phyloP scores from a whole-genome alignment of 345 rosid genomes.

The Populus davidiana region DNA sequence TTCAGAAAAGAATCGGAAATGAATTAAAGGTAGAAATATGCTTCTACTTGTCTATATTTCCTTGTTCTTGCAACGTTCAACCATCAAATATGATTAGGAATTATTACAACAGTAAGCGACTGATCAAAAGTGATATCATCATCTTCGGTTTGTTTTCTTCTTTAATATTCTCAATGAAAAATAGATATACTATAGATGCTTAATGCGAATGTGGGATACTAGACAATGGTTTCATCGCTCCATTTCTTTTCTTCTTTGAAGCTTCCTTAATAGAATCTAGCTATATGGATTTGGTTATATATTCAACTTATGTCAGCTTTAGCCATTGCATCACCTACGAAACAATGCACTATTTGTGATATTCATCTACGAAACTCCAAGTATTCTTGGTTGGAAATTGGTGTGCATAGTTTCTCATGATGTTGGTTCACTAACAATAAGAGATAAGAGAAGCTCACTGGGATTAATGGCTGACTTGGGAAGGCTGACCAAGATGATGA shows the following conservation, averaged over 20 bases:
- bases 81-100: not conserved
- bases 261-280: not conserved
- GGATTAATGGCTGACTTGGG: constrained; percentile 67
- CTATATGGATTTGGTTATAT: not conserved
- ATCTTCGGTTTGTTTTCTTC: not conserved
- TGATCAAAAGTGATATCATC: not conserved
- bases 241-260: not conserved
- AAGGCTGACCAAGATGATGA: constrained; percentile 63
- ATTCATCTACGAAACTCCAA: not conserved
- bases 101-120: not conserved
- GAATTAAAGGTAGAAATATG: not conserved
- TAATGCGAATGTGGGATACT: not conserved
- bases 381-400: not conserved
- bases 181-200: not conserved
- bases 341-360: not conserved
- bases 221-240: not conserved
- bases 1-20: not conserved
- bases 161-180: not conserved
- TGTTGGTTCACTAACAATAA: not conserved
- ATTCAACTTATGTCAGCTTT: not conserved
- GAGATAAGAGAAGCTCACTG: constrained; percentile 41
- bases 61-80: not conserved
- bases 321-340: not conserved
- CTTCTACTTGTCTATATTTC: not conserved
- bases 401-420: not conserved